Percentiles rank a stretch among this genome's conserved stretches.
phyloP scores from a whole-genome alignment of 768 basidiomycete genomes.

The Pulveroboletus sp. region DNA sequence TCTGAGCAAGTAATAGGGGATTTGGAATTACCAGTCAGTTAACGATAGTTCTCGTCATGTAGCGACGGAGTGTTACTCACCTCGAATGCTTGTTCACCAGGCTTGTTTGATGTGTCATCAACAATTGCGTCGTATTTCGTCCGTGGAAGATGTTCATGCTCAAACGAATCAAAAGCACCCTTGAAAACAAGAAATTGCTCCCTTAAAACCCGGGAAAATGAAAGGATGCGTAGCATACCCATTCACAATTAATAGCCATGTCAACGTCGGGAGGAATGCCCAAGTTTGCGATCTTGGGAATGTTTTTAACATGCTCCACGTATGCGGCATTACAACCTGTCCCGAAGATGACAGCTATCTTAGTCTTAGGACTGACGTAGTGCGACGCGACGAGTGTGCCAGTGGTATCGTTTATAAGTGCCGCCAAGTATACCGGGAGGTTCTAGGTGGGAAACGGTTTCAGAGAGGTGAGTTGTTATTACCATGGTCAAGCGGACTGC shows the following conservation, averaged over 20 bases:
- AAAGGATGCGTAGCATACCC: conserved; percentile 45
- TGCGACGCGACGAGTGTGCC: conserved; percentile 96
- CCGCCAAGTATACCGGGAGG: conserved; percentile 78
- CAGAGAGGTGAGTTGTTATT: not conserved
- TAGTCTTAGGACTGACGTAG: conserved; percentile 87
- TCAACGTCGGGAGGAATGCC: conserved; percentile 58
- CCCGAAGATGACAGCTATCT: conserved; percentile 95
- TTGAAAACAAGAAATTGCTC: conserved; percentile 23
- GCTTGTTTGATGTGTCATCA: conserved; percentile 94
- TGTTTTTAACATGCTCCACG: conserved; percentile 84
- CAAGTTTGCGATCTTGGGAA: conserved; percentile 79
- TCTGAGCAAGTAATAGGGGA: conserved; percentile 38
- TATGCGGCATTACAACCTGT: conserved; percentile 99
- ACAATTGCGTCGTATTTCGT: conserved; percentile 93
- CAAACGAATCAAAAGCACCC: conserved; percentile 97
- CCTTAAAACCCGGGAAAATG: not conserved
- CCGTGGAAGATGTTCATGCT: conserved; percentile 89
- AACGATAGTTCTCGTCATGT: not conserved
- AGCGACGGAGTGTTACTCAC: conserved; percentile 32
- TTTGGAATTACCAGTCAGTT: not conserved
- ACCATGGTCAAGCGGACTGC: not conserved
- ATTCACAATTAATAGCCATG: conserved; percentile 98
- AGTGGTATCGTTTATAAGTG: conserved; percentile 96
- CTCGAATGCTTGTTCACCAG: conserved; percentile 91
- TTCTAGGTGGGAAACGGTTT: conserved; percentile 40